These are phyloP conservation scores for Blastobotrys elegans DNA, from an alignment of 1,139 yeast genomes.

Conservation along the genomic window DNA sequence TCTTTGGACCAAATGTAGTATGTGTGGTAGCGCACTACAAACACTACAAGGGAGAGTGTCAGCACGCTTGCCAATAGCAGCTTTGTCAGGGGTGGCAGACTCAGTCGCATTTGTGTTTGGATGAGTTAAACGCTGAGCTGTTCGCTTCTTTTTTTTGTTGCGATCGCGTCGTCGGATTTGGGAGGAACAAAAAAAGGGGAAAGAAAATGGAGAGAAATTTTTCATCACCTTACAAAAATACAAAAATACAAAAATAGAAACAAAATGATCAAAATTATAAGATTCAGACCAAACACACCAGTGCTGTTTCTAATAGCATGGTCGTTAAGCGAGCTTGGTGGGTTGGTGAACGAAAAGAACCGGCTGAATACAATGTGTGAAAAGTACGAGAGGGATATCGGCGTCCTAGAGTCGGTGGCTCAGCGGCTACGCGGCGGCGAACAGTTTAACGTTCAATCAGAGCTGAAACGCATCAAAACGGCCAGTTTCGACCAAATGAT, in stretches of 20 bases:
- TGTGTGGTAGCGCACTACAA: slow-evolving; percentile 31
- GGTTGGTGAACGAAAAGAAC: slow-evolving; percentile 17
- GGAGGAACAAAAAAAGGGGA: not conserved
- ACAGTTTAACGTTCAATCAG: slow-evolving; percentile 16
- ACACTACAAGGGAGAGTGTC: slow-evolving; percentile 32
- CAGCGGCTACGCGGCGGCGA: slow-evolving; percentile 14
- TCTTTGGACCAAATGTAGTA: slow-evolving; percentile 24
- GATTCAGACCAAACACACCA: slow-evolving; percentile 10
- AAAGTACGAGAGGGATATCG: slow-evolving; percentile 11
- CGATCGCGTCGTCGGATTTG: not conserved
- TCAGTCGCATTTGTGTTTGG: slow-evolving; percentile 20
- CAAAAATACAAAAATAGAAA: too few relatives aligned
- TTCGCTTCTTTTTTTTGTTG: not conserved
- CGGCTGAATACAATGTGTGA: slow-evolving; percentile 14
- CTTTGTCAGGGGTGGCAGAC: slow-evolving; percentile 41
- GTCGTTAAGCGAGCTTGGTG: slow-evolving; percentile 18
- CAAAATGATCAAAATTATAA: not conserved
- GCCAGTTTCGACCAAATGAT: slow-evolving; percentile 15
- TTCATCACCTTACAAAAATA: not conserved
- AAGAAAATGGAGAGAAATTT: not conserved
- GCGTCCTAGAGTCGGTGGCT: slow-evolving; percentile 9
- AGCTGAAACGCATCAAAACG: slow-evolving; percentile 11
- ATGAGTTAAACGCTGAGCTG: too few relatives aligned
- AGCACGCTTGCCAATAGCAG: slow-evolving; percentile 33
- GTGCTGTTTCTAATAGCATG: slow-evolving; percentile 18